A percentile compares a stretch with the other conserved stretches of the same genome.
phyloP scores from a whole-genome alignment of 352 stramenopile genomes.

The Thalassiosira livingstoniorum region DNA sequence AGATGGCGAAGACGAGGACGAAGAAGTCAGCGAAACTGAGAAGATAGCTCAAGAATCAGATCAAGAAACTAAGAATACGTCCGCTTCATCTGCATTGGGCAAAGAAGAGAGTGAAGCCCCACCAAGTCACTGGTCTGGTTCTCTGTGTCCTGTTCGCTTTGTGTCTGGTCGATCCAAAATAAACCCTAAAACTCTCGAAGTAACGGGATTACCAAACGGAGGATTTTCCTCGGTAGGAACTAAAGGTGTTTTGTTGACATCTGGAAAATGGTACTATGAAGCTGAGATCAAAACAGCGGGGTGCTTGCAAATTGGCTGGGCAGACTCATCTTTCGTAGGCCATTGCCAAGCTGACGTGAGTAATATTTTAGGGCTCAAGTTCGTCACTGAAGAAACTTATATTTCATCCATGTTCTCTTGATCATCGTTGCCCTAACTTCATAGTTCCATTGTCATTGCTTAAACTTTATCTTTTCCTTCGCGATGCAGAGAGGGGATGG shows the following conservation, averaged over 20 bases:
- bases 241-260: constrained; percentile 81
- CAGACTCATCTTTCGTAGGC: constrained; percentile 83
- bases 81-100: not conserved
- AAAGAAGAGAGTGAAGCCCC: constrained; percentile 24
- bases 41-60: constrained; percentile 28
- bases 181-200: constrained; percentile 72
- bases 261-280: constrained; percentile 88
- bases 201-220: constrained; percentile 80
- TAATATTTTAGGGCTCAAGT: too few relatives aligned
- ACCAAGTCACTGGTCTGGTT: constrained; percentile 64
- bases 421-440: too few relatives aligned
- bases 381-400: too few relatives aligned
- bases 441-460: too few relatives aligned
- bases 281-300: constrained; percentile 81
- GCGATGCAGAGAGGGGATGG: constrained; percentile 84
- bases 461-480: too few relatives aligned
- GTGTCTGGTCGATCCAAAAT: constrained; percentile 83
- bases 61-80: not conserved
- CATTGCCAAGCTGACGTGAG: constrained; percentile 85
- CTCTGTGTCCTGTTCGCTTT: constrained; percentile 79
- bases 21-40: constrained; percentile 52
- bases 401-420: too few relatives aligned
- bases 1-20: constrained; percentile 69
- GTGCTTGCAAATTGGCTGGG: constrained; percentile 87
- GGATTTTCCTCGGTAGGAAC: constrained; percentile 85